Evolutionary conservation across 2,329 filamentous ascomycete genomes (phyloP), one percentile per base, ranked within the genome.

Genomic region (Aspergillus cejpii): DNA sequence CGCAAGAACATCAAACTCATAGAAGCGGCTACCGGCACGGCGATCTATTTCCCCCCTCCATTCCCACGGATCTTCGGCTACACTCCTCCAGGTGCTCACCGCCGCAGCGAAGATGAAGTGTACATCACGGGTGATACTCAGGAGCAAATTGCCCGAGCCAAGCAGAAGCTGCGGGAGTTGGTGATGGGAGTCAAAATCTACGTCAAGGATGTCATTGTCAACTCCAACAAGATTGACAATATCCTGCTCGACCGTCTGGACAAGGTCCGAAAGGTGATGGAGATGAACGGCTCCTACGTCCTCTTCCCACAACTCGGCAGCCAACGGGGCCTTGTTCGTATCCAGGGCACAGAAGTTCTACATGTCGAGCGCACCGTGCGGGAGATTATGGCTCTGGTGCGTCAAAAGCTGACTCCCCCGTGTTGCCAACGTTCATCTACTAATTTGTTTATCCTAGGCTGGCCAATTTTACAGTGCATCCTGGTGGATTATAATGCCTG

Each of bases 1-100:
- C 81, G 92, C 56, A 94, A 95, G 74, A 96, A 96, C 66, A 95
- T 98, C 73, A 97, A 97, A 73, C 74, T 92, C 59, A 96, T 98
- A 61, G 92, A 98, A 69, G 94, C 92, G 11, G 82, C 85, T 21
- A 97, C 92, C 11, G 88, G 90, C 59, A 97, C 92, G 6, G 91
- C 92, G 52, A 97, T 98, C 59, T 98, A 98, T 71, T 97, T 98
- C 63, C 92, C 92, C 21, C 89, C 90, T 6, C 85, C 91, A 1
- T 97, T 97, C 64, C 90, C 91, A 11, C 83, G 85, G 47, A 83
- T 96, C 53, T 96, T 92, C 62, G 85, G 87, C 48, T 98, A 95
- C 66, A 87, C 83, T 42, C 90, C 91, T 1, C 81, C 81, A 6
- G 87, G 86, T 53, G 89, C 89, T 15, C 81, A 81, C 44, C 81